Evolutionary conservation across 345 rosid species (phyloP).

Genomic region (Brassica rapa): DNA sequence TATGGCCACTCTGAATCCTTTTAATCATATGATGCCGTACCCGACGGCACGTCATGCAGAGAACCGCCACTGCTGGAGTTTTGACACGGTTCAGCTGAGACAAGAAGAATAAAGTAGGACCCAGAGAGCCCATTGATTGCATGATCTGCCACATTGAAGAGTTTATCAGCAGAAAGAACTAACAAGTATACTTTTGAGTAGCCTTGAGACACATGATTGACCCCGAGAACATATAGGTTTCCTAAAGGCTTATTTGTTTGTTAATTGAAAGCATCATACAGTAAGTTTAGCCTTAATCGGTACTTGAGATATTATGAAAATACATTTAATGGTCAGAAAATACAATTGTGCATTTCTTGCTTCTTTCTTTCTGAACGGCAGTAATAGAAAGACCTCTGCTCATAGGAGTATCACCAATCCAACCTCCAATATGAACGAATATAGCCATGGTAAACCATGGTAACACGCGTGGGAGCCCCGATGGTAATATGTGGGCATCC

Average conservation of each 20-base stretch:
- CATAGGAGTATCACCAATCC: constrained; percentile 97
- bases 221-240: too few species aligned
- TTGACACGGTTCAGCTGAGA: constrained; percentile 80
- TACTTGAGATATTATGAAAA: neutral
- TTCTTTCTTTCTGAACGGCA: constrained; percentile 63
- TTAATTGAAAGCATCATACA: neutral
- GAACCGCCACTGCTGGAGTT: constrained; percentile 93
- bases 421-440: constrained; percentile 91
- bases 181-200: too few species aligned
- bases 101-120: constrained; percentile 83
- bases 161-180: neutral
- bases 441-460: constrained; percentile 99
- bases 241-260: too few species aligned
- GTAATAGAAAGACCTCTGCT: constrained; percentile 93
- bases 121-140: constrained; percentile 95
- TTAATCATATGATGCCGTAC: constrained; percentile 36
- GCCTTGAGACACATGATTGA: too few species aligned
- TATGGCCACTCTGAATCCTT: neutral
- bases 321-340: constrained; percentile 1
- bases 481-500: constrained; percentile 99
- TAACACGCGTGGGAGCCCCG: constrained; percentile 87
- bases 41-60: constrained; percentile 99
- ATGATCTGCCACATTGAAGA: constrained; percentile 67
- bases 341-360: constrained; percentile 43
- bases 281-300: too few species aligned